These are phyloP conservation scores for Simmondsia chinensis DNA, from an alignment of 148 eudicot genomes.

Conservation along the genomic window DNA sequence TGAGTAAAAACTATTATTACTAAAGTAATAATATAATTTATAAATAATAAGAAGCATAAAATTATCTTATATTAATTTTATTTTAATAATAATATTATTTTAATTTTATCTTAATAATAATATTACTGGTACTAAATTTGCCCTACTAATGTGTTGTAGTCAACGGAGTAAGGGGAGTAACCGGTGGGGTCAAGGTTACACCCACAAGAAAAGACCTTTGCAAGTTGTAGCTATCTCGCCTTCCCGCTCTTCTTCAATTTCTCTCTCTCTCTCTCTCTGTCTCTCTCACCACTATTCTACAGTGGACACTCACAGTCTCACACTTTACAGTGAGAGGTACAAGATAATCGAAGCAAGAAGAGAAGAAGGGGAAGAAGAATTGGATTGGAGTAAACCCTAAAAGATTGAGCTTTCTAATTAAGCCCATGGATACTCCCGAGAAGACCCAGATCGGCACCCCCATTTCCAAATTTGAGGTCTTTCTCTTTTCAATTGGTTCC, in stretches of 20 bases:
- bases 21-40: too few relatives aligned
- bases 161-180: too few relatives aligned
- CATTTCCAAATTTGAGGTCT: constrained; percentile 43
- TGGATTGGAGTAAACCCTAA: not conserved
- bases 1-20: too few relatives aligned
- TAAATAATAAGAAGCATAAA: too few relatives aligned
- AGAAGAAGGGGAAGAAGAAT: constrained; percentile 7
- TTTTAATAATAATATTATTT: too few relatives aligned
- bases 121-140: too few relatives aligned
- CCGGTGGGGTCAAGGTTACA: constrained; percentile 23
- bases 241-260: constrained; percentile 19
- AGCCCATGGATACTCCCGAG: constrained; percentile 54
- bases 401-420: not conserved
- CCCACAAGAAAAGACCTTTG: constrained; percentile 27
- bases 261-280: not conserved
- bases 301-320: too few relatives aligned
- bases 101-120: too few relatives aligned
- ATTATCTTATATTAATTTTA: too few relatives aligned
- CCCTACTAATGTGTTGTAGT: too few relatives aligned
- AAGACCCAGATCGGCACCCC: constrained; percentile 51
- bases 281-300: constrained; percentile 10
- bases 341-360: not conserved
- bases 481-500: not conserved
- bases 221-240: too few relatives aligned
- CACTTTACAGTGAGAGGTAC: too few relatives aligned